Evolutionary conservation across 1,284 basidiomycete genomes (phyloP), one percentile per base, ranked within the genome.

Genomic region (Crucibulum cyathiforme): DNA sequence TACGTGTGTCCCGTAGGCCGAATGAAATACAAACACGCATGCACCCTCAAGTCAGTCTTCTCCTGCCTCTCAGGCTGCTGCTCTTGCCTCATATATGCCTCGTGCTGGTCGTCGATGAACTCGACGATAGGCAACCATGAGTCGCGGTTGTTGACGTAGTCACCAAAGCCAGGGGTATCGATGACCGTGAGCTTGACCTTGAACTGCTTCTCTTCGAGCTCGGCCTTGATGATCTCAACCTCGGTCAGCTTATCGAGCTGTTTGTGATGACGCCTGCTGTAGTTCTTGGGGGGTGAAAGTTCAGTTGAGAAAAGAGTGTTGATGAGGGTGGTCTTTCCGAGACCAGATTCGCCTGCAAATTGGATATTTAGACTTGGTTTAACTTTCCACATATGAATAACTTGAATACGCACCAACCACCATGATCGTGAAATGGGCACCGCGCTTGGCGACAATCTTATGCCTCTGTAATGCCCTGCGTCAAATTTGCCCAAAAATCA

Each of bases 91-190:
- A 99, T 98, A 81, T 97, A 99, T 36, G 93, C 92, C 80, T 99
- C 98, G 77, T 99, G 97, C 82, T 99, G 97, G 84, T 99, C 98
- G 77, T 99, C 98, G 71, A 99, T 95, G 77, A 99, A 99, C 78
- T 99, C 97, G 74, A 99, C 92, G 65, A 99, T 98, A 58, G 98
- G 97, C 19, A 89, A 85, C 97, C 97, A 99, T 47, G 94, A 95
- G 78, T 99, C 97, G 62, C 95, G 90, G 87, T 99, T 99, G 90
- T 99, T 98, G 81, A 99, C 96, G 73, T 98, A 98, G 90, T 99
- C 97, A 45, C 97, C 97, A 67, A 98, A 99, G 17, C 97, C 97
- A 61, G 97, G 97, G 24, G 96, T 98, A 80, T 99, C 97, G 71
- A 99, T 97, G 74, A 98, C 96, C 34, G 94, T 97, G 63, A 99